Evolutionary conservation across 2,329 filamentous ascomycete genomes (phyloP).

Genomic region (Phoma sp.): DNA sequence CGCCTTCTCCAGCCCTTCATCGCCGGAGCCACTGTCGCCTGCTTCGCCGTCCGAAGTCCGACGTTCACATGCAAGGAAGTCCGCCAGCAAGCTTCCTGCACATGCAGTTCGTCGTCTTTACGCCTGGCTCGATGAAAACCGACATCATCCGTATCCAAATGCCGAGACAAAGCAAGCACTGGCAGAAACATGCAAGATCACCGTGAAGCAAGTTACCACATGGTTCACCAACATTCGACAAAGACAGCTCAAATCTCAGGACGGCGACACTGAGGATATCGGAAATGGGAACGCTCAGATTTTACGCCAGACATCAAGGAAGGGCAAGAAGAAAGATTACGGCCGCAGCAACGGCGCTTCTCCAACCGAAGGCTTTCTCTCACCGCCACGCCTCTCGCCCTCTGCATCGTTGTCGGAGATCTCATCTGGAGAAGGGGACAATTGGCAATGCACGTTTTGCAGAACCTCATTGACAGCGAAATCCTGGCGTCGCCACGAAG

Average conservation of each 20-base stretch:
- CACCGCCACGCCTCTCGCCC: constrained; percentile 15
- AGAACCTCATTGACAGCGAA: constrained; percentile 35
- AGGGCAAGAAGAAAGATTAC: constrained; percentile 48
- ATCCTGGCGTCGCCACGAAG: constrained; percentile 47
- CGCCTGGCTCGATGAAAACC: constrained; percentile 38
- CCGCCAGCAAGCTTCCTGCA: constrained; percentile 37
- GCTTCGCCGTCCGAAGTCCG: constrained; percentile 21
- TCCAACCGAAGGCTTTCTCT: constrained; percentile 18
- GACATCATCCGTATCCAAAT: constrained; percentile 40
- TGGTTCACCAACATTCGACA: constrained; percentile 47
- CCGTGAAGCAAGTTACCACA: constrained; percentile 44
- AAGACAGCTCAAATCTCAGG: constrained; percentile 25
- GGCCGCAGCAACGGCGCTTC: constrained; percentile 24
- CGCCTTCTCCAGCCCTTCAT: constrained; percentile 5
- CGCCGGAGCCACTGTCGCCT: constrained; percentile 6
- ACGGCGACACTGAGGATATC: background rate
- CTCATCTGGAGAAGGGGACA: constrained; percentile 21
- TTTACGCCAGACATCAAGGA: constrained; percentile 22
- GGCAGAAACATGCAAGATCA: constrained; percentile 40
- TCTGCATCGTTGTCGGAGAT: constrained; percentile 5
- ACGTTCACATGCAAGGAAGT: constrained; percentile 38
- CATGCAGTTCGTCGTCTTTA: constrained; percentile 35
- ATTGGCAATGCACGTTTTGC: constrained; percentile 47
- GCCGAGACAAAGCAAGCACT: constrained; percentile 37
- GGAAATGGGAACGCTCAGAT: background rate